phyloP scores from a whole-genome alignment of 805 yeast species.

The Yamadazyma sp. region DNA sequence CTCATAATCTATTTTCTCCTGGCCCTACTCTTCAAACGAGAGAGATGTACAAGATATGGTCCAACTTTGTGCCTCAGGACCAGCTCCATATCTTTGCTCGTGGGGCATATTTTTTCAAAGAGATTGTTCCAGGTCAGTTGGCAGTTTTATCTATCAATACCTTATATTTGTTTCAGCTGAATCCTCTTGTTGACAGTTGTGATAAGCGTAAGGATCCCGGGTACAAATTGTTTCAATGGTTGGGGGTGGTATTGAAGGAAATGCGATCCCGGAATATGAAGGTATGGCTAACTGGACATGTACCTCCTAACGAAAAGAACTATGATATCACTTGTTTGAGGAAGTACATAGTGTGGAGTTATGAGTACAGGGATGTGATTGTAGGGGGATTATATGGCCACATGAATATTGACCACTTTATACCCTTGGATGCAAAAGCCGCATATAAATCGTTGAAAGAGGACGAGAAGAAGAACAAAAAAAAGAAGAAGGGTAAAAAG shows the following conservation, averaged over 20 bases:
- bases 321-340: slow-evolving; percentile 70
- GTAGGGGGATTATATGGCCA: slow-evolving; percentile 86
- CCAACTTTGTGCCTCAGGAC: slow-evolving; percentile 68
- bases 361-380: slow-evolving; percentile 80
- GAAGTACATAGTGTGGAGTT: slow-evolving; percentile 76
- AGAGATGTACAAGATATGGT: slow-evolving; percentile 74
- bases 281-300: slow-evolving; percentile 88
- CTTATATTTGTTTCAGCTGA: slow-evolving; percentile 67
- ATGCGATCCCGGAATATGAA: slow-evolving; percentile 72
- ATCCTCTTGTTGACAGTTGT: slow-evolving; percentile 83
- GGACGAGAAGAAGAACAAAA: slow-evolving; percentile 16
- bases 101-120: slow-evolving; percentile 73
- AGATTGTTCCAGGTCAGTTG: slow-evolving; percentile 74
- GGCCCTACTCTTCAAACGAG: slow-evolving; percentile 90
- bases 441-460: slow-evolving; percentile 55
- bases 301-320: slow-evolving; percentile 81
- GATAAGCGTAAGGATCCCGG: slow-evolving; percentile 76
- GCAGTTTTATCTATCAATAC: slow-evolving; percentile 82
- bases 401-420: slow-evolving; percentile 86
- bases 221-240: slow-evolving; percentile 71
- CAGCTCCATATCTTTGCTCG: slow-evolving; percentile 73
- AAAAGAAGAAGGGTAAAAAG: slow-evolving; percentile 9
- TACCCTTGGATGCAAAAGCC: slow-evolving; percentile 68
- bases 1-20: slow-evolving; percentile 80
- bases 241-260: slow-evolving; percentile 72